Evolutionary conservation across 176 grass and related monocot genomes (phyloP).

Genomic region (Chrysopogon serrulatus): DNA sequence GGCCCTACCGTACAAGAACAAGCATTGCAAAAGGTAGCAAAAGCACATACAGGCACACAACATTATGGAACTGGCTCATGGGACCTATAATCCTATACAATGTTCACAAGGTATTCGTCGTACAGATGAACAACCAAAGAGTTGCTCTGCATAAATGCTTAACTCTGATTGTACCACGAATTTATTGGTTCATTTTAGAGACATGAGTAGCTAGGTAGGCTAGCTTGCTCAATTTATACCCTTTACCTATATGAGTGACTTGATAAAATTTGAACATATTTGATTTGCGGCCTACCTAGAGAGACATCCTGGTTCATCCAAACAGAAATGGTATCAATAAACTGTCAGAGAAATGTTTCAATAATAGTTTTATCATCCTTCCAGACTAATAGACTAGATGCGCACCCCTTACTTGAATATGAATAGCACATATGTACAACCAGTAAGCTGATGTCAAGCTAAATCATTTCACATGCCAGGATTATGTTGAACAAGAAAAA

Average conservation of each 20-base stretch:
- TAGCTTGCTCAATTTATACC: neutral
- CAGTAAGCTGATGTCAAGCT: neutral
- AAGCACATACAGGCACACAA: neutral
- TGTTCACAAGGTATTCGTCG: neutral
- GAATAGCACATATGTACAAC: neutral
- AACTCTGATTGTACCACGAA: neutral
- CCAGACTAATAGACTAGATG: neutral
- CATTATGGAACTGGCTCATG: neutral
- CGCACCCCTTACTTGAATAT: neutral
- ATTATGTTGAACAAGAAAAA: neutral
- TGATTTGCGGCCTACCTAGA: neutral
- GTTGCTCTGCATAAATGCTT: neutral
- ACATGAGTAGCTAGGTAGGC: neutral
- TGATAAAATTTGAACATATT: neutral
- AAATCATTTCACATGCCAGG: neutral
- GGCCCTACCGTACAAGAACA: neutral
- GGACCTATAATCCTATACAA: neutral
- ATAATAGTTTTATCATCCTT: neutral
- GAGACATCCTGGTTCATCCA: neutral
- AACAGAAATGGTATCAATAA: neutral
- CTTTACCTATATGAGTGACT: neutral
- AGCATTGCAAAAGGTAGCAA: neutral
- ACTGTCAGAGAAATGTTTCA: neutral
- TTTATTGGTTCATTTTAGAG: neutral
- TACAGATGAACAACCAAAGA: neutral